These are phyloP conservation scores for Solanum arcanum DNA, from an alignment of 257 asterid species.

Conservation along the genomic window DNA sequence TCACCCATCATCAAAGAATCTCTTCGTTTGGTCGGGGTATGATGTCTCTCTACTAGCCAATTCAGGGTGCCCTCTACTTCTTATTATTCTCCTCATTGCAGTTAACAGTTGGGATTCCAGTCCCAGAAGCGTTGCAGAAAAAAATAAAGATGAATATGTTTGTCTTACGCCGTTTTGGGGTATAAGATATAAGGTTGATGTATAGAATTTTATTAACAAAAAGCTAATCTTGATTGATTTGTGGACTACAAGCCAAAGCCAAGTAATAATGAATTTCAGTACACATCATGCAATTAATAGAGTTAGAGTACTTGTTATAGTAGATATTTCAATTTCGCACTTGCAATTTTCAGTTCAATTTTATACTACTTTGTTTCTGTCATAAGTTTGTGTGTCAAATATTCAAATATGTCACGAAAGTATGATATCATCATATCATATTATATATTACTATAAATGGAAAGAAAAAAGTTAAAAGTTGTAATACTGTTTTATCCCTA, in stretches of 20 bases:
- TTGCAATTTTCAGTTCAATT: not conserved
- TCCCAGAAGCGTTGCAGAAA: too few species aligned
- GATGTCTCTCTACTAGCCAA: not conserved
- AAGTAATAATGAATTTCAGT: not conserved
- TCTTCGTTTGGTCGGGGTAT: not conserved
- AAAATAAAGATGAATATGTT: not conserved
- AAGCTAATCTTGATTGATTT: not conserved
- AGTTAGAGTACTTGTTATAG: not conserved
- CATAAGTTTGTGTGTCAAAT: not conserved
- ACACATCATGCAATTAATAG: not conserved
- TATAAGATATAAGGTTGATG: not conserved
- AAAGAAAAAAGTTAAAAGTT: too few species aligned
- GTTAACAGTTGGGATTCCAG: not conserved
- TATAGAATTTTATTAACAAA: not conserved
- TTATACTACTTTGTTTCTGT: not conserved
- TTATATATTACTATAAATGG: too few species aligned
- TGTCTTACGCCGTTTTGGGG: not conserved
- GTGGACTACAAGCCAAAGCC: not conserved
- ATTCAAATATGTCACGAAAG: too few species aligned
- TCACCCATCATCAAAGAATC: not conserved
- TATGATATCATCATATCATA: too few species aligned
- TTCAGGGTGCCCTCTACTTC: not conserved
- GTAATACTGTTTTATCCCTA: too few species aligned
- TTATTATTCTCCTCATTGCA: not conserved
- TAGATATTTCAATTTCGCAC: not conserved